Evolutionary conservation across 257 asterid species (phyloP).

Genomic region (Ajuga chamaepitys): DNA sequence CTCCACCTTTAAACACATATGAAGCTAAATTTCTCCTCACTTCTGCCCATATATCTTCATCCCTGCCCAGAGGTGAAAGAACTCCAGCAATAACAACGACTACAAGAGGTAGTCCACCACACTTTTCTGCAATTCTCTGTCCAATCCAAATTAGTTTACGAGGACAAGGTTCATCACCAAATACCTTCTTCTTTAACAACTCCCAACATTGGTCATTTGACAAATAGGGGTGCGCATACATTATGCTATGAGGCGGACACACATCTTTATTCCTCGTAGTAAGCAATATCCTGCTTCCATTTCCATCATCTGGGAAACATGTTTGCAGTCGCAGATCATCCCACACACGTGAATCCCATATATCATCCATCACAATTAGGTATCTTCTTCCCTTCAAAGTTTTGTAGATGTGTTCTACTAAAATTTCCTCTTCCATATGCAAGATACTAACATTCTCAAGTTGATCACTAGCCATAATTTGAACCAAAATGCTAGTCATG

Average conservation of each 20-base stretch:
- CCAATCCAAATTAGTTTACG: neutral
- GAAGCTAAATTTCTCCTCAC: neutral
- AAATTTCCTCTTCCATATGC: neutral
- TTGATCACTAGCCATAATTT: no score
- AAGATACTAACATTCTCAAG: neutral
- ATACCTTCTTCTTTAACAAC: neutral
- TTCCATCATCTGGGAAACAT: neutral
- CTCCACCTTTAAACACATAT: neutral
- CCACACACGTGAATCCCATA: neutral
- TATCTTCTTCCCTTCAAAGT: neutral
- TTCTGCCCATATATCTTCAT: neutral
- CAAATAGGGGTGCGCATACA: neutral
- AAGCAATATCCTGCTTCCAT: neutral
- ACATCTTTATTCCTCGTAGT: neutral
- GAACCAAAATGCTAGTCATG: neutral
- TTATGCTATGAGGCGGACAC: no score
- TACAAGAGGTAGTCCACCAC: neutral
- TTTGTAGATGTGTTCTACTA: neutral
- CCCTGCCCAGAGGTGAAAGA: neutral
- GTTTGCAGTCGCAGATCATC: neutral
- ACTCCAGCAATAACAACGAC: slow-evolving; percentile 3
- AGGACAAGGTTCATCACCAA: neutral
- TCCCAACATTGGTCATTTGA: neutral
- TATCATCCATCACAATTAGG: neutral
- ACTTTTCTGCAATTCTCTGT: neutral